Evolutionary conservation across 2,329 filamentous ascomycete species (phyloP), one percentile per base, ranked within the genome.

Genomic region (Sordariomycetes sp.): DNA sequence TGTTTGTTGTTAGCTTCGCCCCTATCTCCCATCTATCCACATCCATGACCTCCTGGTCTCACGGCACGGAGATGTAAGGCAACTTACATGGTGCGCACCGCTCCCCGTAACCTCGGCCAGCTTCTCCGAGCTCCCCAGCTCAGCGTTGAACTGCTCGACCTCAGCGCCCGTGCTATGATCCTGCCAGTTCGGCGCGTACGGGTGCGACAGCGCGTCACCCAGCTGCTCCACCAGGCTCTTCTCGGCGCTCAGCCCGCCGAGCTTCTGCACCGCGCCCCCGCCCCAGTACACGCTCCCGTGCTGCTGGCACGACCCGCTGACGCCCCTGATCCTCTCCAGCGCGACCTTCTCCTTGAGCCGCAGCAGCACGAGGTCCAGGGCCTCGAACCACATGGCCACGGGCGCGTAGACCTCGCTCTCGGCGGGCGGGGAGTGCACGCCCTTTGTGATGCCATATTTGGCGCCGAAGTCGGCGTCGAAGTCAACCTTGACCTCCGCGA

Each of bases 221-320:
- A 97, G 76, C 74, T 96, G 91, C 60, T 88, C 84, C 55, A 88
- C 79, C 53, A 97, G 75, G 0, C 79, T 74, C 68, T 81, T 81
- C 22, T 72, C 72, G 2, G 79, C 68, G 63, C 89, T 78, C 51
- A 97, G 74, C 14, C 66, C 74, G 3, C 70, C 73, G 51, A 97
- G 79, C 51, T 87, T 67, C 8, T 71, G 67, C 68, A 89, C 87
- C 6, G 89, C 92, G 59, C 85, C 74, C 52, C 76, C 70, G 60
- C 82, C 88, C 93, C 93, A 97, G 75, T 94, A 97, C 32, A 97
- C 91, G 70, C 93, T 97, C 37, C 94, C 94, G 72, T 97, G 94
- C 77, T 99, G 94, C 81, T 97, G 95, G 58, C 94, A 92, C 18
- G 93, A 92, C 62, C 91, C 94, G 66, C 89, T 93, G 64, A 99